Evolutionary conservation across 176 grass and related monocot species (phyloP).

Genomic region (Rhynchospora breviuscula): DNA sequence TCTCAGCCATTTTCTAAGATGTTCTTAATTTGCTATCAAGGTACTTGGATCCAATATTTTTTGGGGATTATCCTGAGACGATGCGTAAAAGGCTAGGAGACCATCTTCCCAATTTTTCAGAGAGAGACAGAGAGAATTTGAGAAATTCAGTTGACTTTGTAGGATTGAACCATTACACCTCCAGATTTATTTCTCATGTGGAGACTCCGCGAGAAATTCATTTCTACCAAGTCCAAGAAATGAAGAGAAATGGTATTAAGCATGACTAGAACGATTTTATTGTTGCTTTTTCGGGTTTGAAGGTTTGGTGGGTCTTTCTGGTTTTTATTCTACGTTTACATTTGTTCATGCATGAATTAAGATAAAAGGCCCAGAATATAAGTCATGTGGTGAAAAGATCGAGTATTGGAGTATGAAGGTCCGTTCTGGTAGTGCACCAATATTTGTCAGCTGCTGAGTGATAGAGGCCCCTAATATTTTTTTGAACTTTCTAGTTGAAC

Average conservation of each 20-base stretch:
- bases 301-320: background rate
- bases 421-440: background rate
- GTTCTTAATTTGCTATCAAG: constrained; percentile 26
- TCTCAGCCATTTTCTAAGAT: background rate
- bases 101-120: constrained; percentile 79
- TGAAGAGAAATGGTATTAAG: constrained; percentile 58
- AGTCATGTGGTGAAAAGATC: background rate
- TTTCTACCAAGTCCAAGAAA: constrained; percentile 69
- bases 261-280: background rate
- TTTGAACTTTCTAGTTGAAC: background rate
- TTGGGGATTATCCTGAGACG: constrained; percentile 84
- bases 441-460: background rate
- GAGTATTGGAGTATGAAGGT: background rate
- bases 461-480: background rate
- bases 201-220: constrained; percentile 31
- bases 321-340: background rate
- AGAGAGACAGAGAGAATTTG: constrained; percentile 75
- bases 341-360: background rate
- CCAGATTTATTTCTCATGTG: constrained; percentile 67
- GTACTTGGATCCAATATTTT: constrained; percentile 92
- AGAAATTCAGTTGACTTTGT: constrained; percentile 91
- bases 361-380: background rate
- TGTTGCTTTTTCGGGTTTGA: background rate
- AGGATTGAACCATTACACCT: constrained; percentile 93
- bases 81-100: constrained; percentile 71